phyloP scores from a whole-genome alignment of 1,139 yeast species.

The Scheffersomyces stambukii region DNA sequence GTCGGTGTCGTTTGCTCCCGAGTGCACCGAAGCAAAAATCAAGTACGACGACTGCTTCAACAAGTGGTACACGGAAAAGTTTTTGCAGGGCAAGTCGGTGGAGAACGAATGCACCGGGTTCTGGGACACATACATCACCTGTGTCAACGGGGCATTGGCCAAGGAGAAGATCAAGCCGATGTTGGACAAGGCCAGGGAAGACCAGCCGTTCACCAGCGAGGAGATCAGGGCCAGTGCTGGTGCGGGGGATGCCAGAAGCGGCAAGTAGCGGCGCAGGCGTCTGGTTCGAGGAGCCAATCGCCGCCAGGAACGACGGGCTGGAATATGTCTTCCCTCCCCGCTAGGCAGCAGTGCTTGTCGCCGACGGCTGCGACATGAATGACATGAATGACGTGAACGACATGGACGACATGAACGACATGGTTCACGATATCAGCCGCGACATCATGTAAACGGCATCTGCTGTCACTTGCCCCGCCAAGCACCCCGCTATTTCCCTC shows the following conservation, averaged over 20 bases:
- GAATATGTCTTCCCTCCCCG: no score
- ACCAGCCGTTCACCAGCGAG: constrained; percentile 66
- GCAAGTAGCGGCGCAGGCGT: not conserved
- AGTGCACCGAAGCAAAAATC: constrained; percentile 82
- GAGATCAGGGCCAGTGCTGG: constrained; percentile 26
- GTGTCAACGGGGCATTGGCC: constrained; percentile 74
- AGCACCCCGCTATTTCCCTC: no score
- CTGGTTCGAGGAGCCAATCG: no score
- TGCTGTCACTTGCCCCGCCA: no score
- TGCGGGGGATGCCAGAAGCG: constrained; percentile 7
- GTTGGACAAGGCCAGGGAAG: constrained; percentile 86
- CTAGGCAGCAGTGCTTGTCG: no score
- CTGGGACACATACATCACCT: constrained; percentile 83
- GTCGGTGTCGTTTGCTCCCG: constrained; percentile 96
- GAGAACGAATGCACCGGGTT: constrained; percentile 87
- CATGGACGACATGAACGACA: no score
- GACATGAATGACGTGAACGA: no score
- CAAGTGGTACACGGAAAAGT: constrained; percentile 92
- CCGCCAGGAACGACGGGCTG: no score
- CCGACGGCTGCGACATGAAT: no score
- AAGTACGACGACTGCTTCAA: constrained; percentile 91
- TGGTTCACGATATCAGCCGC: no score
- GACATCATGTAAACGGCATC: no score
- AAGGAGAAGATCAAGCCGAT: constrained; percentile 75
- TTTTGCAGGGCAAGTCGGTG: constrained; percentile 63